Percentiles rank a stretch among this genome's conserved stretches.
Conservation (phyloP, 2,329 filamentous ascomycete species). For the Uncinocarpus reesii region DNA sequence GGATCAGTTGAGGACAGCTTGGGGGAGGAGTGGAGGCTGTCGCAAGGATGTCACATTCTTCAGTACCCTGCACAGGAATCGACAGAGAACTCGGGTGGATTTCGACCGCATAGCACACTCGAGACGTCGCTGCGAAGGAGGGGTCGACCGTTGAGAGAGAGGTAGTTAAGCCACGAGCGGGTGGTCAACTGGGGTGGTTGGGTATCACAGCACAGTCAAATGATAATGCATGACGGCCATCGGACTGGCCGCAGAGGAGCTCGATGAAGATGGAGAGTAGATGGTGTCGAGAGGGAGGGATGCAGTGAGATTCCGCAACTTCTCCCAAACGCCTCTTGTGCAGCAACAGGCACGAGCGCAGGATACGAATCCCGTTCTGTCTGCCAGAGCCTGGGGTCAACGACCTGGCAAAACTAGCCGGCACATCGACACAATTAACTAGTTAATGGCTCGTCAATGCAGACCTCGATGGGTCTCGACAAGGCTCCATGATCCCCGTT, state of each 20-base stretch:
- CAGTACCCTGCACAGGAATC: background rate
- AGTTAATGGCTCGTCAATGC: too few species aligned
- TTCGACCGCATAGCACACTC: background rate
- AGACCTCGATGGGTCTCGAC: too few species aligned
- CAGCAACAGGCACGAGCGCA: too few species aligned
- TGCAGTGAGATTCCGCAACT: background rate
- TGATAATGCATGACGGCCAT: conserved; percentile 8
- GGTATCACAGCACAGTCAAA: conserved; percentile 9
- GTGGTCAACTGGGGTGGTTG: background rate
- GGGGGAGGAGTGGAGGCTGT: background rate
- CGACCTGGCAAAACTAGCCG: background rate
- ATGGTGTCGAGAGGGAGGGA: background rate
- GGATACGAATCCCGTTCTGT: conserved; percentile 15
- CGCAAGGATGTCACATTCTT: conserved; percentile 7
- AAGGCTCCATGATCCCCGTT: too few species aligned
- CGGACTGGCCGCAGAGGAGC: background rate
- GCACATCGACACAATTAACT: too few species aligned
- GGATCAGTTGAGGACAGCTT: background rate
- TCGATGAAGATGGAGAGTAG: background rate
- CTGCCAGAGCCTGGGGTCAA: background rate
- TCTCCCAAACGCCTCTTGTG: conserved; percentile 6
- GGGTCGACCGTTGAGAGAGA: conserved; percentile 5
- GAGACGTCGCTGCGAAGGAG: conserved; percentile 3
- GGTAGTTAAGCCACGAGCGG: background rate
- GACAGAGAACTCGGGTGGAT: background rate